These are phyloP conservation scores for Brachypodium distachyon DNA, from an alignment of 202 grass and related monocot species.

Conservation along the genomic window DNA sequence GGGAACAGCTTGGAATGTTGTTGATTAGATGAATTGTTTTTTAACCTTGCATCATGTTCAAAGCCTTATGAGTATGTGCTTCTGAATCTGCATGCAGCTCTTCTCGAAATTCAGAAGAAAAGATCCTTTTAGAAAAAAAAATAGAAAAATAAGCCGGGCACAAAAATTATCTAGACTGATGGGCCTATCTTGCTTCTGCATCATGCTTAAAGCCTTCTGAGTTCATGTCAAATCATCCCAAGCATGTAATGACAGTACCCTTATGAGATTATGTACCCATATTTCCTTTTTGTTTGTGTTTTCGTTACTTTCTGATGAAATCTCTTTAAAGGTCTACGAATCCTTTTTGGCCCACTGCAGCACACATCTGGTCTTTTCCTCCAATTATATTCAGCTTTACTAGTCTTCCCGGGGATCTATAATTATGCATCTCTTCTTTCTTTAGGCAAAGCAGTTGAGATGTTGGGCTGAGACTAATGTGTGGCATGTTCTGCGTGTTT, in stretches of 20 bases:
- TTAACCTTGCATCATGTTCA: neutral
- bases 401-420: neutral
- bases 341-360: neutral
- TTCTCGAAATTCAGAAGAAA: neutral
- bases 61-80: neutral
- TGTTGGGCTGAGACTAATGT: conserved; percentile 7
- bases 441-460: conserved; percentile 8
- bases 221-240: neutral
- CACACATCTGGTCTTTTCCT: neutral
- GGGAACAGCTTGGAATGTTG: neutral
- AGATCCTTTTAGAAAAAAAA: too few relatives aligned
- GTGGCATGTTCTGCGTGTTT: neutral
- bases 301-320: neutral
- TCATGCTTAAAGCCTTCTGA: neutral
- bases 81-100: neutral
- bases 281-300: neutral
- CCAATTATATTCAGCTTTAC: neutral
- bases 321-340: neutral
- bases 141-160: neutral
- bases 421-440: neutral
- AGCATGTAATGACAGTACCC: neutral
- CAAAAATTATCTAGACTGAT: neutral
- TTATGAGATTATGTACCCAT: too few relatives aligned
- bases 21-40: neutral
- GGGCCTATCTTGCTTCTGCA: neutral